Base-by-base conservation (phyloP, 2,329 filamentous ascomycete genomes). In the Colletotrichum sansevieriae region DNA sequence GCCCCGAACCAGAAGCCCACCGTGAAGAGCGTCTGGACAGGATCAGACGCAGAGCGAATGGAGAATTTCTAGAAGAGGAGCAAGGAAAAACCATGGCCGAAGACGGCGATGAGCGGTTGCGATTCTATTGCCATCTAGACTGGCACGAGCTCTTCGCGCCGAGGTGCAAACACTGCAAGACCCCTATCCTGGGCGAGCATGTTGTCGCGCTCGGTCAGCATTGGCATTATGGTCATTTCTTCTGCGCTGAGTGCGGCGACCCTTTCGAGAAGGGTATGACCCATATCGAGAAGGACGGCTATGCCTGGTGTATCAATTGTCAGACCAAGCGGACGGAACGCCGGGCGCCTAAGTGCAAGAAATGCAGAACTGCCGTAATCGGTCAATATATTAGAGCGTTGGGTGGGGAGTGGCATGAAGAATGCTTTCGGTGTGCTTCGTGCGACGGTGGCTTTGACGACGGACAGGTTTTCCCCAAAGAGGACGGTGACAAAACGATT, bases 41-140 rank as follows among this genome's bases (percentile, higher is more conserved):
- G n/a, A 94, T 95, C 74, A 83, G 81, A 35, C 86, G 87, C 25
- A 88, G 92, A 15, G 84, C 81, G 0, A 80, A 80, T 0, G 89
- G 88, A 25, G 86, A 91, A 72, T 76, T 87, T 1, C 78, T 92
- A 11, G 82, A 88, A 6, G 90, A 92, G 68, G 82, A 86, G 58
- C 89, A 89, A 2, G 88, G 87, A 35, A 83, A 88, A 76, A 91
- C 89, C 11, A 86, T 87, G 79, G 85, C 85, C 3, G 91, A 93
- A 71, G 92, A 95, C 73, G 90, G 91, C 47, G 92, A 95, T 76
- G 86, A 88, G 43, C 85, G 89, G 11, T 82, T 93, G 52, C 90
- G 95, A 11, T 98, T 98, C 86, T 99, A 92, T 83, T 99, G 96
- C 81, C 95, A 98, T 78, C 87, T 99, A n/a, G 96, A 99, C 83